A percentile compares a stretch with the other conserved stretches of the same genome.
Evolutionary conservation across 73 alveolate species (phyloP).

Genomic region (Blepharisma stoltei): DNA sequence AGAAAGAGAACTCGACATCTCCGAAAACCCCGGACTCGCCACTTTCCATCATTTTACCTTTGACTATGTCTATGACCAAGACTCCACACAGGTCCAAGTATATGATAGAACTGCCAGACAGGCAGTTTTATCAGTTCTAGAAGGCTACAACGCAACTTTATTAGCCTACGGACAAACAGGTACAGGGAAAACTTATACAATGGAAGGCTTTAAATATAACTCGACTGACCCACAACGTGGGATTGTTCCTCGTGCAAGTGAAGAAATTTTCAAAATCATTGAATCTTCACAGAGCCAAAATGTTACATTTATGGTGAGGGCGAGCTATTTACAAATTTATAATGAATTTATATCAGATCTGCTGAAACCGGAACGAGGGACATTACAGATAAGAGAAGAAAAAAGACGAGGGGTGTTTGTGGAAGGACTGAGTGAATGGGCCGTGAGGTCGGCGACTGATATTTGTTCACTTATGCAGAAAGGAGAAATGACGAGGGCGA

Average conservation of each 20-base stretch:
- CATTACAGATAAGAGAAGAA: conserved; percentile 91
- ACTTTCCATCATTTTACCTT: conserved; percentile 88
- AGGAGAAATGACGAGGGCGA: conserved; percentile 92
- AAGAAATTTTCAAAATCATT: conserved; percentile 89
- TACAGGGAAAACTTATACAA: conserved; percentile 97
- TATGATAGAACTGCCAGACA: conserved; percentile 93
- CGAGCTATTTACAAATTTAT: conserved; percentile 90
- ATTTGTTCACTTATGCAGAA: conserved; percentile 85
- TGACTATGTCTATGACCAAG: conserved; percentile 90
- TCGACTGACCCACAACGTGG: conserved; percentile 94
- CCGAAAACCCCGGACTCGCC: conserved; percentile 65
- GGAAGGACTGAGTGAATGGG: conserved; percentile 99
- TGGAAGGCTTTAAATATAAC: conserved; percentile 97
- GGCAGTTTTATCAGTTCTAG: conserved; percentile 83
- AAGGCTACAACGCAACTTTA: conserved; percentile 97
- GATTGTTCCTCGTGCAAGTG: conserved; percentile 95
- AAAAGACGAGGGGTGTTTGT: conserved; percentile 98
- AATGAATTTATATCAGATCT: conserved; percentile 96
- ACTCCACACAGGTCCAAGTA: conserved; percentile 89
- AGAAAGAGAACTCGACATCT: conserved; percentile 60
- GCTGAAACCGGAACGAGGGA: conserved; percentile 88
- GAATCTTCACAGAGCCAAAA: conserved; percentile 69
- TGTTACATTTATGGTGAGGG: conserved; percentile 86
- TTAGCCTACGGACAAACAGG: conserved; percentile 99
- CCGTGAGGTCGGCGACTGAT: conserved; percentile 95